Evolutionary conservation across 768 basidiomycete genomes (phyloP), one percentile per base, ranked within the genome.

Genomic region (Pisolithus microcarpus): DNA sequence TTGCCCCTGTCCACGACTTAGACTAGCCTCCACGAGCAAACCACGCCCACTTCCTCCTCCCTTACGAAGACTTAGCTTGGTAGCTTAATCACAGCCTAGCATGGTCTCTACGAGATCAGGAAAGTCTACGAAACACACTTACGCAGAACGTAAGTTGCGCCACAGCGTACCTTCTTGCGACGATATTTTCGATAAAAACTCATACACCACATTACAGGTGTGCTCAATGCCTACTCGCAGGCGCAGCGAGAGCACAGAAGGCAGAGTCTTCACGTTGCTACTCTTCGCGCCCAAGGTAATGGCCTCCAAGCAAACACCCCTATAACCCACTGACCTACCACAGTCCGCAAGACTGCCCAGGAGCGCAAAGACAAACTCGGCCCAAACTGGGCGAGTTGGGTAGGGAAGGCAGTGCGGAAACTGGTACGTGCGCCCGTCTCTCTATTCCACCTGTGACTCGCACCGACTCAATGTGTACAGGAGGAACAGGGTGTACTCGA

Each of bases 381-480:
- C 4, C 74, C 75, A 6, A 67, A 73, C 34, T 79, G 77, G 78
- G 62, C 70, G 13, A 70, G 61, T 26, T 78, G 75, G 74, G 73
- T 79, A 23, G 60, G 66, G 26, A 72, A 70, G 50, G 70, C 76
- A 7, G 66, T 78, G 1, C 65, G 70, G 34, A 74, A 70, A 52
- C 66, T 79, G 43, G 78, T 76, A 31, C 13, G 73, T 10, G 24
- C 26, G 3, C 30, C 18, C 13, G 34, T 49, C 19, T 24, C 3
- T 36, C 16, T 36, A 7, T 19, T 42, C 5, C 30, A 23, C 52
- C 31, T 47, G 37, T 42, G n/a, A 15, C 37, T 43, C 19, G 6
- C 9, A 15, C 7, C n/a, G 13, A 19, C 51, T 21, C 4, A 4
- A 36, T 28, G n/a, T 11, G 42, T 42, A 16, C 55, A 77, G 76